Evolutionary conservation across 768 basidiomycete species (phyloP), one percentile per base, ranked within the genome.

Genomic region (Mycena belliarum): DNA sequence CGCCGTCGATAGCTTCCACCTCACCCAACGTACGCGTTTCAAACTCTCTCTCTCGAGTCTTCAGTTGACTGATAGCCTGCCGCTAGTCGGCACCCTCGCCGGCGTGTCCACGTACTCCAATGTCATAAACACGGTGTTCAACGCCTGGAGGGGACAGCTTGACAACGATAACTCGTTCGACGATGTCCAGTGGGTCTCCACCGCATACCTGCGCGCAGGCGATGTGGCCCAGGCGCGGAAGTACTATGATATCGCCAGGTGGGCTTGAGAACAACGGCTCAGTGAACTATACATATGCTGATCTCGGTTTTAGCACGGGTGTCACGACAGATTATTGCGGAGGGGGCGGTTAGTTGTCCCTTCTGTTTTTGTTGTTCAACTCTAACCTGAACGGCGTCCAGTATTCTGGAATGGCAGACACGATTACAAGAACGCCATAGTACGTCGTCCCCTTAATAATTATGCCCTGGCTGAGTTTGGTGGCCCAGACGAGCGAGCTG

Each of bases 381-480:
- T 41, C 37, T 25, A 41, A 38, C 53, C 51, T 9, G 40, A 15
- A 12, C 18, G 20, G 40, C 21, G 38, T 4, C n/a, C 28, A 64
- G 63, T 64, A 4, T 64, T 61, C 37, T 64, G 63, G 63, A 64
- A 49, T 45, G 51, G 51, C 20, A 49, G 41, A 18, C 55, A 49
- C 42, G 59, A 64, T 42, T 64, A 64, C 29, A 64, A 64, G 51
- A 64, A 64, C 40, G 63, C 63, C 21, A 49, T 64, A 38, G 63
- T 64, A 21, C 21, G 52, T 44, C 25, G 35, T 12, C 3, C 35
- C 1, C 2, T 35, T 35, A 15, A n/a, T n/a, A 15, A 35, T 35
- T 35, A 33, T 29, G 6, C 21, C 21, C 7, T 24, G 10, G 9
- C 10, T 9, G 8, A 2, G 12, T 41, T n/a, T 21, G 14, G 18